A percentile compares a stretch with the other conserved stretches of the same genome.
Evolutionary conservation across 495 filamentous ascomycete genomes (phyloP).

Genomic region (Talaromyces stipitatus): DNA sequence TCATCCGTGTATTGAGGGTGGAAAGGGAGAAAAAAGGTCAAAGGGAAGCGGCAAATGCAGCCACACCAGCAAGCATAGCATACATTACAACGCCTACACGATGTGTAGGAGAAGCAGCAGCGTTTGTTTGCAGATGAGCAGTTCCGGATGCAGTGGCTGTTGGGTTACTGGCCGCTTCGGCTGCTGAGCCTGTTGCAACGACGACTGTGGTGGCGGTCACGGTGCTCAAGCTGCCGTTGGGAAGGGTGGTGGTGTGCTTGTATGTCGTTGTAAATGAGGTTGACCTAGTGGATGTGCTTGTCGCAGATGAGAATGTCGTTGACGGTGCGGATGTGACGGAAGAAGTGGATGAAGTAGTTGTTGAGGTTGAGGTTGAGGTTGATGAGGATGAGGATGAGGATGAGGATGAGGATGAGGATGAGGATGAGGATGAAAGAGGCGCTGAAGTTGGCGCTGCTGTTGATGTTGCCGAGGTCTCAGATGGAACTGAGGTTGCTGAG

Average conservation of each 20-base stretch:
- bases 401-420: conserved; percentile 41
- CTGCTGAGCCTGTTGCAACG: conserved; percentile 14
- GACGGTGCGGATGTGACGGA: conserved; percentile 23
- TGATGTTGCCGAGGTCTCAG: conserved; percentile 33
- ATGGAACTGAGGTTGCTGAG: conserved; percentile 30
- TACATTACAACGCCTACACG: conserved; percentile 31
- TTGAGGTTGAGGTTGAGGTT: conserved; percentile 37
- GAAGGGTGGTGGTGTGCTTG: conserved; percentile 53
- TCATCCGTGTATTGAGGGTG: no score
- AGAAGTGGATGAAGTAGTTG: conserved; percentile 15
- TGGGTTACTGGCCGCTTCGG: conserved; percentile 14
- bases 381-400: conserved; percentile 22
- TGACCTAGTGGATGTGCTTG: conserved; percentile 15
- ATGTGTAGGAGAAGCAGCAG: conserved; percentile 19
- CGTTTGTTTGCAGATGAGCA: conserved; percentile 39
- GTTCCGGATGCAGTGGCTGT: conserved; percentile 15
- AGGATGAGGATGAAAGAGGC: conserved; percentile 47
- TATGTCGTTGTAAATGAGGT: conserved; percentile 21
- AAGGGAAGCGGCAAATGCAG: conserved; percentile 19
- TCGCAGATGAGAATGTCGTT: conserved; percentile 15
- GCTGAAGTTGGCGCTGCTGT: conserved; percentile 35
- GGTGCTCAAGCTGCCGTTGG: conserved; percentile 54
- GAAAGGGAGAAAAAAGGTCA: background rate
- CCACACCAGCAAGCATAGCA: conserved; percentile 36
- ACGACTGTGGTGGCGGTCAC: conserved; percentile 43